Evolutionary conservation across 2,329 filamentous ascomycete species (phyloP).

Genomic region (Trichocomaceae sp.): DNA sequence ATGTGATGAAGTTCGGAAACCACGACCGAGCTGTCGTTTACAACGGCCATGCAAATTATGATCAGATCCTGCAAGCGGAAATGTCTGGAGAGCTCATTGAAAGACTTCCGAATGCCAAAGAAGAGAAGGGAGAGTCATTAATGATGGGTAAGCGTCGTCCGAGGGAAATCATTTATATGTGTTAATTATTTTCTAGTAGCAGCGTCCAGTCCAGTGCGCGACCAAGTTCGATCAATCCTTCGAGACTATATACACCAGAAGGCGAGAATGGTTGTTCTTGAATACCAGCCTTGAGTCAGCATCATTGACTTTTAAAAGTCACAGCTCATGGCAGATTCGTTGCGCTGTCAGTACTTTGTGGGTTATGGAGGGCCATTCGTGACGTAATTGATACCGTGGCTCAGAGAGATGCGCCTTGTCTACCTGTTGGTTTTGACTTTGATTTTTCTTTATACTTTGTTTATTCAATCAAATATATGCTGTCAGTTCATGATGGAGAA

Average conservation of each 20-base stretch:
- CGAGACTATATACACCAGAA: constrained; percentile 2
- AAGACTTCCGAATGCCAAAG: constrained; percentile 10
- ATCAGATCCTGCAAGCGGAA: constrained; percentile 18
- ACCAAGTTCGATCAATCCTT: neutral
- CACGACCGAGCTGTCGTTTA: constrained; percentile 20
- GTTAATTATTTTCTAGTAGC: neutral
- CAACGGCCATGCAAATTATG: constrained; percentile 17
- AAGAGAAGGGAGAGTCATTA: neutral
- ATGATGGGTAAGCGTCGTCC: neutral
- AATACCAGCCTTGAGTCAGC: neutral
- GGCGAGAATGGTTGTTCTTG: neutral
- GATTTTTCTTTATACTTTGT: no score
- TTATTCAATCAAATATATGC: no score
- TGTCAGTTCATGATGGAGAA: no score
- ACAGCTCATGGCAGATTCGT: no score
- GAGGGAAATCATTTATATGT: neutral
- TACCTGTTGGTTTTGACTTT: no score
- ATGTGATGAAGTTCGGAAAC: constrained; percentile 17
- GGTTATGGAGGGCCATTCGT: no score
- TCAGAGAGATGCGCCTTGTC: no score
- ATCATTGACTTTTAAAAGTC: no score
- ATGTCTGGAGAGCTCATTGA: constrained; percentile 19
- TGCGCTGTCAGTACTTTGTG: no score
- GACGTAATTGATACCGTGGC: no score
- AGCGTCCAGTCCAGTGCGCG: neutral